A percentile compares a stretch with the other conserved stretches of the same genome.
Evolutionary conservation across 2,329 filamentous ascomycete species (phyloP).

Genomic region (Penicillium sclerotiorum): DNA sequence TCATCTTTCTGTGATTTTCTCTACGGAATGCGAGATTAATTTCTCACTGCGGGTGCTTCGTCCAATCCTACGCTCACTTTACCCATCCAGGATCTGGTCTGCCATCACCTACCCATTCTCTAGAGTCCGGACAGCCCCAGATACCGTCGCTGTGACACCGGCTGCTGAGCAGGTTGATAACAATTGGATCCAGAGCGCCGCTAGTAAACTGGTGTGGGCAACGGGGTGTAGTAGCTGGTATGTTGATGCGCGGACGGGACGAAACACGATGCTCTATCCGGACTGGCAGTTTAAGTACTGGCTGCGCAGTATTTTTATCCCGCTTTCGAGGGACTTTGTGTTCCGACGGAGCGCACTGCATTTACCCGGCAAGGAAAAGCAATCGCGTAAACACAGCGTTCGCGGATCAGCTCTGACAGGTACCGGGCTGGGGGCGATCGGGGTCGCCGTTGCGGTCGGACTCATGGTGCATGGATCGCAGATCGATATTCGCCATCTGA

Average conservation of each 20-base stretch:
- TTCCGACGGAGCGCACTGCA: background rate
- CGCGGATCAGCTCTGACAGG: background rate
- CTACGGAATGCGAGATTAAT: slow-evolving; percentile 57
- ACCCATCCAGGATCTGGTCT: slow-evolving; percentile 27
- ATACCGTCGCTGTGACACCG: slow-evolving; percentile 33
- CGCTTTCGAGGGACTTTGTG: slow-evolving; percentile 37
- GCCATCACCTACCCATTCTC: slow-evolving; percentile 31
- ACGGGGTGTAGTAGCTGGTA: slow-evolving; percentile 58
- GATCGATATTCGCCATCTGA: background rate
- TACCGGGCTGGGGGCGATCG: background rate
- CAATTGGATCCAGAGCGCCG: slow-evolving; percentile 44
- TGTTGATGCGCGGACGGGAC: slow-evolving; percentile 48
- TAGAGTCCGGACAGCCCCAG: background rate
- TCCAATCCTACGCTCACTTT: slow-evolving; percentile 40
- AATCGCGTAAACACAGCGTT: background rate
- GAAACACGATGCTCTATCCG: slow-evolving; percentile 58
- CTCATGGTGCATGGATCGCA: slow-evolving; percentile 2
- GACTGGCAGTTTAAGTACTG: slow-evolving; percentile 56
- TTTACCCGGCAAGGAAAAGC: background rate
- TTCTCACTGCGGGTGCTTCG: slow-evolving; percentile 47
- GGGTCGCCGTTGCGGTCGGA: slow-evolving; percentile 1
- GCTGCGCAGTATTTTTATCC: slow-evolving; percentile 51
- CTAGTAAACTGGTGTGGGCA: slow-evolving; percentile 51
- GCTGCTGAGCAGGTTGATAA: slow-evolving; percentile 35
- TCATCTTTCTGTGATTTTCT: slow-evolving; percentile 55